Evolutionary conservation across 208 protist species (phyloP).

Genomic region (Acanthamoeba culbertsoni): DNA sequence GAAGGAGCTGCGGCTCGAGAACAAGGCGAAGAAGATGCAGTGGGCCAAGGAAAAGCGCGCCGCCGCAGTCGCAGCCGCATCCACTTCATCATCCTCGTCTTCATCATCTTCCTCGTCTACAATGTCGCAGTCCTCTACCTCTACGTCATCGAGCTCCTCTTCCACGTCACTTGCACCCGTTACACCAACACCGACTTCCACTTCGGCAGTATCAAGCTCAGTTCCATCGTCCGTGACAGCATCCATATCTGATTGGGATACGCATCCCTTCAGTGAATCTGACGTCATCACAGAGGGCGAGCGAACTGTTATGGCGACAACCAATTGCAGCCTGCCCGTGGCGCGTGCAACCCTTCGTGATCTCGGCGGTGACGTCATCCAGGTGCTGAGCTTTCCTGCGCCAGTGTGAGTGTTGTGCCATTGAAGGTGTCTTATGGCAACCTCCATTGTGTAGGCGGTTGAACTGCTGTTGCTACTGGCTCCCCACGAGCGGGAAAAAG

Average conservation of each 20-base stretch:
- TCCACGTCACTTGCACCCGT: not conserved
- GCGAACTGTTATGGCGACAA: not conserved
- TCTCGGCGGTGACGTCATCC: not conserved
- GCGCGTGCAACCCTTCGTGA: not conserved
- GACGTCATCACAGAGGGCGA: not conserved
- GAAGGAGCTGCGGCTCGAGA: not conserved
- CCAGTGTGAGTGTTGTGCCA: too few relatives aligned
- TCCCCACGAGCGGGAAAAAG: not conserved
- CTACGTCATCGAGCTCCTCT: not conserved
- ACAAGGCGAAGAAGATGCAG: not conserved
- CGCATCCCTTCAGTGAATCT: not conserved
- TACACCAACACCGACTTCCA: not conserved
- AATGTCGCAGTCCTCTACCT: not conserved
- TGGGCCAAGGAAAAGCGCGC: not conserved
- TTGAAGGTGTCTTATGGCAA: too few relatives aligned
- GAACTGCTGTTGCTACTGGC: not conserved
- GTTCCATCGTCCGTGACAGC: not conserved
- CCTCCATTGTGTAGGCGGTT: too few relatives aligned
- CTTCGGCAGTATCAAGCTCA: not conserved
- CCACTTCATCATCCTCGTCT: not conserved
- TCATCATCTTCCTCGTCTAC: not conserved
- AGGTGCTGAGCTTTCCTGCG: too few relatives aligned
- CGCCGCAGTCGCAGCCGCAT: not conserved
- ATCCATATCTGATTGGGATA: not conserved
- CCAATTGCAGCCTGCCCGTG: not conserved